A percentile compares a stretch with the other conserved stretches of the same genome.
phyloP scores from a whole-genome alignment of 2,329 filamentous ascomycete genomes.

The Leptosphaerulina australis region DNA sequence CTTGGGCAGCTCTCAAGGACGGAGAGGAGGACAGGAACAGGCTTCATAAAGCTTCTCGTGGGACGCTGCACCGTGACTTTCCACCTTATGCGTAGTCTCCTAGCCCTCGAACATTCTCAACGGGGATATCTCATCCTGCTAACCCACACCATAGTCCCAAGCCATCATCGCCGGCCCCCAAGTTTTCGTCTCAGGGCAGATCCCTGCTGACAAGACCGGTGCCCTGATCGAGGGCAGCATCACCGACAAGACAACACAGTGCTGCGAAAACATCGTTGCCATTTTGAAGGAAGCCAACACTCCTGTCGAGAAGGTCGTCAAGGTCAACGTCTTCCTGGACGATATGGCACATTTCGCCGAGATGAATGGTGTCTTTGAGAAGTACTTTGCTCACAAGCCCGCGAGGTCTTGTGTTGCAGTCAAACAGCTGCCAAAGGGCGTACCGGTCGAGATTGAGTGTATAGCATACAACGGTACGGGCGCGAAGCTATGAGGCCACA shows the following conservation, averaged over 20 bases:
- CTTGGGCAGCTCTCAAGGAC: too few species aligned
- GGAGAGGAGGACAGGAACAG: too few species aligned
- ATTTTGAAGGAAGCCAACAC: constrained; percentile 84
- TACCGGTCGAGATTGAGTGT: constrained; percentile 88
- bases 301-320: constrained; percentile 79
- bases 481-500: constrained; percentile 27
- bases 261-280: constrained; percentile 80
- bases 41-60: too few species aligned
- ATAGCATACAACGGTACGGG: constrained; percentile 64
- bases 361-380: constrained; percentile 86
- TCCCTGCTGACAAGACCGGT: constrained; percentile 70
- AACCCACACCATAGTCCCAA: constrained; percentile 50
- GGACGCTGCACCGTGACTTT: too few species aligned
- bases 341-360: constrained; percentile 88
- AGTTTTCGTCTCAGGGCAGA: constrained; percentile 76
- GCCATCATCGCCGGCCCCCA: constrained; percentile 71
- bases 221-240: constrained; percentile 69
- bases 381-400: constrained; percentile 82
- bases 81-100: too few species aligned
- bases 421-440: constrained; percentile 84
- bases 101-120: not conserved
- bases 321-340: constrained; percentile 80
- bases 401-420: constrained; percentile 90
- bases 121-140: too few species aligned
- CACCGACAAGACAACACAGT: constrained; percentile 71